These are phyloP conservation scores for Aspergillus tubingensis DNA, from an alignment of 2,329 filamentous ascomycete species.

Conservation along the genomic window DNA sequence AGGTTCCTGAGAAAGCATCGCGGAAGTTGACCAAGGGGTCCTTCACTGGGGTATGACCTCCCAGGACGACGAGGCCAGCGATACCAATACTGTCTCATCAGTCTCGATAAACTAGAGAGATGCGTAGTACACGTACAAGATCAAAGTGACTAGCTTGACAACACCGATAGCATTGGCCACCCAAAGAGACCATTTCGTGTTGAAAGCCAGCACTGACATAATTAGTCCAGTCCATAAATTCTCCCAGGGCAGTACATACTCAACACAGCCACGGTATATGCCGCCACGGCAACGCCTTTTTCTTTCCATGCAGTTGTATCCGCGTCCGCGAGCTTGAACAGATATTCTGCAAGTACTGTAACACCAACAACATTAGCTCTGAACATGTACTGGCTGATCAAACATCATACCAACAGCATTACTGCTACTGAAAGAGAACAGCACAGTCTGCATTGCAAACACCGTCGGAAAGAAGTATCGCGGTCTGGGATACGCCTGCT, in stretches of 20 bases:
- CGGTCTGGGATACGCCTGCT: slow-evolving; percentile 67
- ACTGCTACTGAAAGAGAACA: slow-evolving; percentile 66
- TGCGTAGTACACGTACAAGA: slow-evolving; percentile 50
- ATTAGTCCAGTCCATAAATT: background rate
- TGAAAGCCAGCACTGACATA: slow-evolving; percentile 50
- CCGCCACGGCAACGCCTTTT: slow-evolving; percentile 67
- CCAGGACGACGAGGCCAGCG: slow-evolving; percentile 64
- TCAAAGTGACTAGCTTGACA: slow-evolving; percentile 62
- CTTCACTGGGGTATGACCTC: slow-evolving; percentile 53
- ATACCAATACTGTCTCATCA: slow-evolving; percentile 50
- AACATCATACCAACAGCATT: slow-evolving; percentile 57
- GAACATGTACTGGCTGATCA: background rate
- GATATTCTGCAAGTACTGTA: slow-evolving; percentile 61
- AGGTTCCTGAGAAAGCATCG: slow-evolving; percentile 55
- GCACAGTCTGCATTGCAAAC: slow-evolving; percentile 64
- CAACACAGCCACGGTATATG: slow-evolving; percentile 61
- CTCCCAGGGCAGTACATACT: slow-evolving; percentile 43
- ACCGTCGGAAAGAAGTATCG: slow-evolving; percentile 65
- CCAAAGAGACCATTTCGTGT: slow-evolving; percentile 60
- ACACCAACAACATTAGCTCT: background rate
- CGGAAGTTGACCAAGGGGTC: slow-evolving; percentile 58
- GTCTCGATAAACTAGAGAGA: background rate
- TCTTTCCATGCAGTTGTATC: slow-evolving; percentile 61
- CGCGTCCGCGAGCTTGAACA: slow-evolving; percentile 59
- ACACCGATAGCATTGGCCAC: slow-evolving; percentile 59